These are phyloP conservation scores for Starmerella gropengiesseri DNA, from an alignment of 805 yeast species.

Conservation along the genomic window DNA sequence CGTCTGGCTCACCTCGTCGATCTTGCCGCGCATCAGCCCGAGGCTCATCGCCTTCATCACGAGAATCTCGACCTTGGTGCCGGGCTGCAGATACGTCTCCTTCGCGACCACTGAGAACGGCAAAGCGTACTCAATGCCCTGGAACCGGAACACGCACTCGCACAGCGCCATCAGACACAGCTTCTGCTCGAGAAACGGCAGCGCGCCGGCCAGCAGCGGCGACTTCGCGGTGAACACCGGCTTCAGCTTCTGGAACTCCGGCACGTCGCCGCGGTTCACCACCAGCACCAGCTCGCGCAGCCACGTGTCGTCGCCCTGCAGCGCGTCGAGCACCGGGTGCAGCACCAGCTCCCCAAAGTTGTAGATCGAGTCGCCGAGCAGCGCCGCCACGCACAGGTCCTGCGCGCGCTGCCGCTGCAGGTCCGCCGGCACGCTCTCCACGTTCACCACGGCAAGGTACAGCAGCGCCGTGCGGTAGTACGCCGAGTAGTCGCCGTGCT, in stretches of 20 bases:
- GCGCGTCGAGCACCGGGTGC: conserved; percentile 63
- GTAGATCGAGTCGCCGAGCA: conserved; percentile 83
- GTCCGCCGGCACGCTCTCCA: conserved; percentile 32
- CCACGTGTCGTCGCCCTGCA: conserved; percentile 52
- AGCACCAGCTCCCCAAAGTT: conserved; percentile 91
- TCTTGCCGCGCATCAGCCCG: conserved; percentile 74
- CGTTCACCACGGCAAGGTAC: conserved; percentile 54
- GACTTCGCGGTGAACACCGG: conserved; percentile 33
- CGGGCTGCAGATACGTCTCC: conserved; percentile 50
- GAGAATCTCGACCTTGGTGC: conserved; percentile 75
- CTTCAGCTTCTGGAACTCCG: conserved; percentile 44
- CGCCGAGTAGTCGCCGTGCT: conserved; percentile 64
- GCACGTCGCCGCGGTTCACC: conserved; percentile 69
- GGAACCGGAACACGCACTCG: conserved; percentile 69
- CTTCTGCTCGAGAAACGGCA: conserved; percentile 71
- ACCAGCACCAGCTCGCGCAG: conserved; percentile 56
- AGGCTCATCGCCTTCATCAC: conserved; percentile 84
- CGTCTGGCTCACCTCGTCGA: conserved; percentile 72
- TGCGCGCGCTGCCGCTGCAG: conserved; percentile 47
- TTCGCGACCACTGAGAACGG: conserved; percentile 61
- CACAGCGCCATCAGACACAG: conserved; percentile 84
- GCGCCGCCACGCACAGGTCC: conserved; percentile 74
- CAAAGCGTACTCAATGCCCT: conserved; percentile 56
- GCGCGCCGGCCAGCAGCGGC: conserved; percentile 48
- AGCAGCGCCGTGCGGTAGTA: conserved; percentile 74